These are phyloP conservation scores for Lactarius sanguifluus DNA, from an alignment of 768 basidiomycete genomes.

Conservation along the genomic window DNA sequence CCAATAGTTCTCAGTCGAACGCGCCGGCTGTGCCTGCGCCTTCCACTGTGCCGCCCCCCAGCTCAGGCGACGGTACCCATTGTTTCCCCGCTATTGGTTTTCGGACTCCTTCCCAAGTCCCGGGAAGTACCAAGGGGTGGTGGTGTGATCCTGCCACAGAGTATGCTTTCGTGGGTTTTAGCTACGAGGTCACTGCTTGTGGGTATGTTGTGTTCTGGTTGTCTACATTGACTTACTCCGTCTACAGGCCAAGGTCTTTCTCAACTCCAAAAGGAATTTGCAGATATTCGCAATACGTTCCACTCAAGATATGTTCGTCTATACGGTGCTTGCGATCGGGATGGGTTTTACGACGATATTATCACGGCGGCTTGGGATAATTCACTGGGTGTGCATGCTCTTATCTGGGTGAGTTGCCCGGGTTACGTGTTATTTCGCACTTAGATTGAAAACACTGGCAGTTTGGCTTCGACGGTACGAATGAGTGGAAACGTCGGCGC, in stretches of 20 bases:
- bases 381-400: conserved; percentile 67
- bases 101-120: conserved; percentile 52
- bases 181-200: conserved; percentile 72
- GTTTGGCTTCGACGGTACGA: conserved; percentile 36
- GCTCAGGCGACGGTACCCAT: too few species aligned
- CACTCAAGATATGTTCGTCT: conserved; percentile 63
- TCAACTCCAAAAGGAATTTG: conserved; percentile 55
- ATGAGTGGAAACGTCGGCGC: conserved; percentile 34
- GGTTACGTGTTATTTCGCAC: neutral
- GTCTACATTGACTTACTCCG: conserved; percentile 12
- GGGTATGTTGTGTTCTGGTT: conserved; percentile 29
- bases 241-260: conserved; percentile 54
- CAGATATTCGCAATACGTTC: conserved; percentile 57
- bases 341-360: conserved; percentile 53
- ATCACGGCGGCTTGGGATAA: conserved; percentile 68
- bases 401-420: conserved; percentile 61
- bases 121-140: conserved; percentile 37
- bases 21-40: neutral
- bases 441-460: conserved; percentile 10
- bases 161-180: conserved; percentile 76
- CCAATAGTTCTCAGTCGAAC: neutral
- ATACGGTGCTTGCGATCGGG: conserved; percentile 43
- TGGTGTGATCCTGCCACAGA: conserved; percentile 64
- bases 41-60: neutral
- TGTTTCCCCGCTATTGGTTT: conserved; percentile 49